Evolutionary conservation across 2,329 filamentous ascomycete species (phyloP).

Genomic region (Ceratocystis cubensis): DNA sequence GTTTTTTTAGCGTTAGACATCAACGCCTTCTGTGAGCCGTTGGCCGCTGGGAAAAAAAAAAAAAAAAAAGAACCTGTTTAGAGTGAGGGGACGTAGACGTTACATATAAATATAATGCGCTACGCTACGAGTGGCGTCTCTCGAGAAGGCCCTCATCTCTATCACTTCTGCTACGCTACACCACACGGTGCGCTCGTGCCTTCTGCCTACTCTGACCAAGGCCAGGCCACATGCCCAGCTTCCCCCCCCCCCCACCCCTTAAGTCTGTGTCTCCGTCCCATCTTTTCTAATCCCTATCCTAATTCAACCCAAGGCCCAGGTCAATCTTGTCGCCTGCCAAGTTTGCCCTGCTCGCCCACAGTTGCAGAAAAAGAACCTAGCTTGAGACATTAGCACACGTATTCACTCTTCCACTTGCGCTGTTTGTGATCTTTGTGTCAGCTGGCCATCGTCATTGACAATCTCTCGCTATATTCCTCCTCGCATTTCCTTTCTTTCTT

Average conservation of each 20-base stretch:
- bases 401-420: neutral
- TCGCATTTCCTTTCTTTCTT: neutral
- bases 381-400: neutral
- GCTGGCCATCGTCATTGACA: neutral
- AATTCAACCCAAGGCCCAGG: neutral
- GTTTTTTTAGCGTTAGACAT: neutral
- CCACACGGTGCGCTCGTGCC: neutral
- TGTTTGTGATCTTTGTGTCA: conserved; percentile 1
- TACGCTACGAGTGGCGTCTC: neutral
- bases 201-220: neutral
- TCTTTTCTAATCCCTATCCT: neutral
- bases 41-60: too few relatives aligned
- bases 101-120: neutral
- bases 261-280: neutral
- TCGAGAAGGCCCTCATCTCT: neutral
- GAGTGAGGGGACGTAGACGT: neutral
- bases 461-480: neutral
- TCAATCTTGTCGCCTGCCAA: conserved; percentile 2
- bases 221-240: neutral
- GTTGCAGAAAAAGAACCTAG: neutral
- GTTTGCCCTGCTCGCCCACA: conserved; percentile 3
- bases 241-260: neutral
- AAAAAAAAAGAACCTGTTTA: too few relatives aligned
- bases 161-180: neutral
- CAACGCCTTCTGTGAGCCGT: neutral